phyloP scores from a whole-genome alignment of 805 yeast species.

The Blastobotrys robertii region DNA sequence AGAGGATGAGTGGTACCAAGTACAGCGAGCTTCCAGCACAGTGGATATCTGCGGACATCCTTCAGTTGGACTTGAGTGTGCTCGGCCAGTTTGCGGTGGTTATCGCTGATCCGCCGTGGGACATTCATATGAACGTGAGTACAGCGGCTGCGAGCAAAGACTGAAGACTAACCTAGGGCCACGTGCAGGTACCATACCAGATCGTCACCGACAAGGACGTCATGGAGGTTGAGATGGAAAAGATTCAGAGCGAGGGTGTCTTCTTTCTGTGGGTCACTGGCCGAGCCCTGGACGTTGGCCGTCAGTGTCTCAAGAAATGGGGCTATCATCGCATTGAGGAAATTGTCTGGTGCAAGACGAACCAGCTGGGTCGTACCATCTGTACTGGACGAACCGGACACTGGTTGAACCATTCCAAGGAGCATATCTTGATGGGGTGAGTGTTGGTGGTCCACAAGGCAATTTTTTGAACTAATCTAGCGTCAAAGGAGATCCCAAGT shows the following conservation, averaged over 20 bases:
- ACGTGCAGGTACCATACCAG: constrained; percentile 13
- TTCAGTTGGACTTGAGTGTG: constrained; percentile 55
- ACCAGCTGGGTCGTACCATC: constrained; percentile 78
- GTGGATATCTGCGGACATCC: constrained; percentile 81
- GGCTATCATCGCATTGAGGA: constrained; percentile 76
- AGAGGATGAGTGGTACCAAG: constrained; percentile 2
- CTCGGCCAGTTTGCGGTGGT: constrained; percentile 72
- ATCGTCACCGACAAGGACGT: constrained; percentile 38
- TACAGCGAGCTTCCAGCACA: constrained; percentile 49
- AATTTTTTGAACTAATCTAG: constrained; percentile 5
- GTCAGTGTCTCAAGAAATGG: constrained; percentile 68
- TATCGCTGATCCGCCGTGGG: constrained; percentile 95
- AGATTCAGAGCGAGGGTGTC: constrained; percentile 76
- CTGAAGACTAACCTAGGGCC: constrained; percentile 7
- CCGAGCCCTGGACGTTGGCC: constrained; percentile 80
- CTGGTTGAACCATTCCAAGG: constrained; percentile 93
- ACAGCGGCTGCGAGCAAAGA: background rate
- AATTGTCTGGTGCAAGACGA: constrained; percentile 82
- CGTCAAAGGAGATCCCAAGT: constrained; percentile 64
- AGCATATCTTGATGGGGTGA: constrained; percentile 71
- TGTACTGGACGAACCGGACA: constrained; percentile 96
- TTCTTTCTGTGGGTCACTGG: constrained; percentile 92
- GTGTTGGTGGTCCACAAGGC: too few species aligned
- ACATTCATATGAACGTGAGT: constrained; percentile 67
- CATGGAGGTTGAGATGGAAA: constrained; percentile 50